These are phyloP conservation scores for Boletellus deceptivus DNA, from an alignment of 1,284 basidiomycete species.

Conservation along the genomic window DNA sequence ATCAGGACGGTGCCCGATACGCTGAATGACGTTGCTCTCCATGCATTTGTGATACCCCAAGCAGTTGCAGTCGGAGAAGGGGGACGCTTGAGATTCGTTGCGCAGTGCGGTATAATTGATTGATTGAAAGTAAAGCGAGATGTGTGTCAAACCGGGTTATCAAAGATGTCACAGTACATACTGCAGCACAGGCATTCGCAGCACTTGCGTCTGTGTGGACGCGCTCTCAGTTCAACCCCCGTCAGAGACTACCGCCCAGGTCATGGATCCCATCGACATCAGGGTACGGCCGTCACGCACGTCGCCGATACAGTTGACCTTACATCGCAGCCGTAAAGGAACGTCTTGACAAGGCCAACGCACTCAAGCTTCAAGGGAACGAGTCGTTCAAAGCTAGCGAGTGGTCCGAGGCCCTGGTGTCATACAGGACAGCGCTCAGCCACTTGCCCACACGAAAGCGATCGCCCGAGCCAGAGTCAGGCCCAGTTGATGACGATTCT, in stretches of 20 bases:
- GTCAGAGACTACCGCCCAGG: not conserved
- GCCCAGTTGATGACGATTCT: constrained; percentile 11
- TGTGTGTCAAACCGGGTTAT: too few species aligned
- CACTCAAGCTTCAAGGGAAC: constrained; percentile 61
- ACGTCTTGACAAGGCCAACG: constrained; percentile 49
- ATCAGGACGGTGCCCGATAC: too few species aligned
- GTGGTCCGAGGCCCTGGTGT: constrained; percentile 65
- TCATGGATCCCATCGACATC: not conserved
- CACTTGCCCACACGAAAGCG: constrained; percentile 49
- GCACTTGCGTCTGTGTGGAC: too few species aligned
- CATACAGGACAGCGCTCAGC: constrained; percentile 59
- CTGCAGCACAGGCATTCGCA: too few species aligned
- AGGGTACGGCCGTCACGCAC: not conserved
- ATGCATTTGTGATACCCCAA: too few species aligned
- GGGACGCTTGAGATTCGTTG: too few species aligned
- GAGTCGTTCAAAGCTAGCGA: constrained; percentile 47
- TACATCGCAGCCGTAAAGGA: constrained; percentile 33
- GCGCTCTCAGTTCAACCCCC: not conserved
- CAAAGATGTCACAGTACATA: too few species aligned
- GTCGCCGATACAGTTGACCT: not conserved
- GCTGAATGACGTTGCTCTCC: too few species aligned
- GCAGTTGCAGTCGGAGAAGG: too few species aligned
- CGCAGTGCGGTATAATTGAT: too few species aligned
- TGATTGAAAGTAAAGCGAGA: too few species aligned
- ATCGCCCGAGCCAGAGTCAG: constrained; percentile 12